A percentile compares a stretch with the other conserved stretches of the same genome.
These are phyloP conservation scores for Taiozyma onychis DNA, from an alignment of 1,139 yeast genomes.

Conservation along the genomic window DNA sequence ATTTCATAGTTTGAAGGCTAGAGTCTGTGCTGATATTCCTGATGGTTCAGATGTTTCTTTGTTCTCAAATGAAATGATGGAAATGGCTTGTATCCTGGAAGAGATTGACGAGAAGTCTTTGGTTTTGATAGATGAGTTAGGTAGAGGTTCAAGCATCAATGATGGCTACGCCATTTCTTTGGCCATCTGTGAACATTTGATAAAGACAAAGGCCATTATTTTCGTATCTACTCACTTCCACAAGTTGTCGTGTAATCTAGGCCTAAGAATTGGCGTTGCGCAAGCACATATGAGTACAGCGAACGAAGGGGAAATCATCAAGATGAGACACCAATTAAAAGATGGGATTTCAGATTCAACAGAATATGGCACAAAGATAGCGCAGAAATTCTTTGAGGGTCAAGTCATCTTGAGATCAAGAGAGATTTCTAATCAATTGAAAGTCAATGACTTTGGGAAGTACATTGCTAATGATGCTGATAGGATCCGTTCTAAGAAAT, in stretches of 20 bases:
- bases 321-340: constrained; percentile 27
- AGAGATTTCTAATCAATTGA: constrained; percentile 21
- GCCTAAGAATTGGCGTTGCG: constrained; percentile 27
- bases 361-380: constrained; percentile 29
- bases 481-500: not conserved
- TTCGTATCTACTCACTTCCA: constrained; percentile 37
- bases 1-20: constrained; percentile 32
- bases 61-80: constrained; percentile 41
- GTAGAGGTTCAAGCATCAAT: constrained; percentile 37
- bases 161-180: constrained; percentile 38
- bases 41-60: constrained; percentile 30
- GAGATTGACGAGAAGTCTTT: constrained; percentile 29
- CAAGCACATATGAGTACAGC: constrained; percentile 28
- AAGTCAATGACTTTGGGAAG: constrained; percentile 2
- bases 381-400: constrained; percentile 23
- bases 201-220: constrained; percentile 25
- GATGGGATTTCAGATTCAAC: constrained; percentile 22
- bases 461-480: not conserved
- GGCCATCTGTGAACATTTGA: constrained; percentile 32
- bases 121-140: constrained; percentile 40
- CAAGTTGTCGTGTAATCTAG: constrained; percentile 31
- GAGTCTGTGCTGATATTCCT: constrained; percentile 31
- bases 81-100: constrained; percentile 36
- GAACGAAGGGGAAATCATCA: constrained; percentile 17
- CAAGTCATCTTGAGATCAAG: constrained; percentile 25